These are phyloP conservation scores for Coemansia sp. DNA, from an alignment of 192 early-diverging fungal genomes.

Conservation along the genomic window DNA sequence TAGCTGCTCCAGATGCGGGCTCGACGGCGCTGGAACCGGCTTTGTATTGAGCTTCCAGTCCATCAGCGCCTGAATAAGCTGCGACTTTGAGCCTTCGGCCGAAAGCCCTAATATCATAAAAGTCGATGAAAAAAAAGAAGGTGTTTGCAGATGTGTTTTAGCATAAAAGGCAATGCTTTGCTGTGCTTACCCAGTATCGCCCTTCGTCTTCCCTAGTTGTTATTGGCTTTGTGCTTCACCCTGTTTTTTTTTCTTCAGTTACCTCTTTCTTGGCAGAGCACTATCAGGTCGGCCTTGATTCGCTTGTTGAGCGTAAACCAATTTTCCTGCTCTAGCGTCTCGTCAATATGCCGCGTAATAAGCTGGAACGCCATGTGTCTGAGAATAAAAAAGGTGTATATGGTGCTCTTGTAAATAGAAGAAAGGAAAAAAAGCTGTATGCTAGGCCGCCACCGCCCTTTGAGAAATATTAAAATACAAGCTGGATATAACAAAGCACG, in stretches of 20 bases:
- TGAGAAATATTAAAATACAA: slow-evolving; percentile 5
- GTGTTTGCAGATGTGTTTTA: too few relatives aligned
- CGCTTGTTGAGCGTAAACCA: slow-evolving; percentile 59
- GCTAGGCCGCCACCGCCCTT: neutral
- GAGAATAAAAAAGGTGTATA: too few relatives aligned
- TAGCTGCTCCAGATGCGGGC: slow-evolving; percentile 58
- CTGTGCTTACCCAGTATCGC: too few relatives aligned
- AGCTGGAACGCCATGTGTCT: slow-evolving; percentile 58
- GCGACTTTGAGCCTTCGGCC: slow-evolving; percentile 61
- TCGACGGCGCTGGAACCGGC: slow-evolving; percentile 67
- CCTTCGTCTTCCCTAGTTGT: too few relatives aligned
- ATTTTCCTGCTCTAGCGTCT: slow-evolving; percentile 58
- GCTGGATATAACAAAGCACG: slow-evolving; percentile 4
- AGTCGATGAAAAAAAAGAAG: slow-evolving; percentile 17
- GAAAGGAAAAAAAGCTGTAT: neutral
- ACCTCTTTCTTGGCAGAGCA: slow-evolving; percentile 70
- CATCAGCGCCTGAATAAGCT: slow-evolving; percentile 59
- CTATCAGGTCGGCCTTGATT: slow-evolving; percentile 68
- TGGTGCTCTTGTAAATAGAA: too few relatives aligned
- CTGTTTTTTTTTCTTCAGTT: neutral
- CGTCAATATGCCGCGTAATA: slow-evolving; percentile 59
- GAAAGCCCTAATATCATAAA: slow-evolving; percentile 55
- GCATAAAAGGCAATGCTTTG: too few relatives aligned
- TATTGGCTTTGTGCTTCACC: too few relatives aligned
- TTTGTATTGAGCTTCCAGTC: slow-evolving; percentile 65